Base-by-base conservation (phyloP, 2,329 filamentous ascomycete species). In the Nemania bipapillata region DNA sequence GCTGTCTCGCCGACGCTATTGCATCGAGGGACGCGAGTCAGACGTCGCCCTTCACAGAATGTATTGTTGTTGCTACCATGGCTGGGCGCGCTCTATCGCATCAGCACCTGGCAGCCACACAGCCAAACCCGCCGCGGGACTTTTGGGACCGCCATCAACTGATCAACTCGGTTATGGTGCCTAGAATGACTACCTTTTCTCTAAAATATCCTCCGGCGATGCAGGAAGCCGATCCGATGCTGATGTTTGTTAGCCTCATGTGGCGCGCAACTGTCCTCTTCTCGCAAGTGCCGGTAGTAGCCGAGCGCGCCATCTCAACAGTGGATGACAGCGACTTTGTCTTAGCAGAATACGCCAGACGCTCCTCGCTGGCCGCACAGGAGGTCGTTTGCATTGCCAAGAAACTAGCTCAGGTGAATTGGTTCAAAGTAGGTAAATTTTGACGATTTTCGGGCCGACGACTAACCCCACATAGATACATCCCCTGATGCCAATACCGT, bases 1-100 rank as follows among this genome's bases (percentile, higher is more conserved):
- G 64, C 8, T 80, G 79, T 52, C 72, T 81, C 4, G 68, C 75
- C 1, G 79, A 81, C 37, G 75, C 72, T 2, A 74, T 80, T 28
- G 70, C 70, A 26, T 65, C 65, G 56, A 63, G 26, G 7, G 56
- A 60, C 50, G 56, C 49, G 5, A 55, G 11, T 20, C 56, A 47
- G 40, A 61, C 57, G n/a, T 66, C 63, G 7, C 42, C 63, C 2
- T 61, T 66, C 22, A 57, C 50, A 17, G 63, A 66, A 11, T 66
- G 56, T 30, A 66, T 66, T 22, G 56, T 61, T 4, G 52, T 61
- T 17, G 63, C 63, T 8, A 66, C 63, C 2, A 57, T 66, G 57
- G 63, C 63, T 2, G 63, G 63, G 4, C 63, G 63, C 4, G 63
- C 52, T n/a, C 50, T 66, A 8, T 60, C 63, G 12, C 57, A 66